Conservation (phyloP, 2,329 filamentous ascomycete species). For the Chaetomium globosum region DNA sequence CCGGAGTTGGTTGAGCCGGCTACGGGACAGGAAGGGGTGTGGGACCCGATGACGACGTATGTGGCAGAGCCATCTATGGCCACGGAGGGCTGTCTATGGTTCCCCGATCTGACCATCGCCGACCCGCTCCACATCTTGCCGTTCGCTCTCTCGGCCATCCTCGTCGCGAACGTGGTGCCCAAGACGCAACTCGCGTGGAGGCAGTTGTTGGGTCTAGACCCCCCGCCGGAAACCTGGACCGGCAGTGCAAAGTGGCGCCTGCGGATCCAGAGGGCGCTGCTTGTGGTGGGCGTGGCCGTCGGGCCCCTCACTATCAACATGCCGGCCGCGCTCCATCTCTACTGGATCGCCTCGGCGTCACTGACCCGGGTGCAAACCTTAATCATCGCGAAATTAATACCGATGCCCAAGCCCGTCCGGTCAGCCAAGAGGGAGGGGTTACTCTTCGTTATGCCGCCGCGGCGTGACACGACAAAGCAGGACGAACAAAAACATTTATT, state of each 20-base stretch:
- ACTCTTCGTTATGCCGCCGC: conserved; percentile 18
- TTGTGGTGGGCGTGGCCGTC: conserved; percentile 40
- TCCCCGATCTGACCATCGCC: conserved; percentile 54
- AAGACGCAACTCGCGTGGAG: conserved; percentile 35
- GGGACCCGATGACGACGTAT: conserved; percentile 25
- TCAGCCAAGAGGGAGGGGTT: conserved; percentile 17
- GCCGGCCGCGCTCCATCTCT: conserved; percentile 49
- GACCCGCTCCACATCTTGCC: conserved; percentile 58
- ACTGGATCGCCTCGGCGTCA: conserved; percentile 46
- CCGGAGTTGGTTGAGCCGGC: neutral
- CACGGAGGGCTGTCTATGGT: conserved; percentile 58
- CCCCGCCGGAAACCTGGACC: neutral
- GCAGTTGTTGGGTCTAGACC: conserved; percentile 35
- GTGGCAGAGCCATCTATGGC: conserved; percentile 47
- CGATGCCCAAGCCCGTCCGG: conserved; percentile 18
- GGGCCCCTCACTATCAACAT: conserved; percentile 46
- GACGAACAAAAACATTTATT: neutral
- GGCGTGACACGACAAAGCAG: conserved; percentile 3
- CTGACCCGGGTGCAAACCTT: conserved; percentile 35
- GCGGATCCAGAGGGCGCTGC: conserved; percentile 39
- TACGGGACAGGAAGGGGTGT: conserved; percentile 23
- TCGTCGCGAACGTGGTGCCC: conserved; percentile 44
- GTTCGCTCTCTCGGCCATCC: conserved; percentile 43
- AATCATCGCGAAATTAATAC: conserved; percentile 34
- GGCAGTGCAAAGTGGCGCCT: conserved; percentile 12